Percentiles rank a stretch among this genome's conserved stretches.
Evolutionary conservation across 306 rosid species (phyloP).

Genomic region (Herpetospermum pedunculosum): DNA sequence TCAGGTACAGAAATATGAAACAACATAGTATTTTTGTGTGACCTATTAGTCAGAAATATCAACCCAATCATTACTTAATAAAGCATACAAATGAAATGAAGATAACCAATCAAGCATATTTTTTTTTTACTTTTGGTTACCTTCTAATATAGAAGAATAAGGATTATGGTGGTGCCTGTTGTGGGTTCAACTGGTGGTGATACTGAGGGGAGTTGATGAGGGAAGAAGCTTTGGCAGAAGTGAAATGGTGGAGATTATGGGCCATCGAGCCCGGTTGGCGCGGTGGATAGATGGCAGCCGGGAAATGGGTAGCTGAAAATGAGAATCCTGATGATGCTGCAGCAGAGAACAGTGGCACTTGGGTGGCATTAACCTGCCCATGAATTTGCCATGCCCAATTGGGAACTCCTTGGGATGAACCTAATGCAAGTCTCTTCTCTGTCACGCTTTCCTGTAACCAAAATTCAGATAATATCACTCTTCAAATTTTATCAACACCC

Average conservation of each 20-base stretch:
- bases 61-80: conserved; percentile 1
- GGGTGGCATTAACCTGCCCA: conserved; percentile 45
- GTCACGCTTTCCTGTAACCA: conserved; percentile 68
- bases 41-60: conserved; percentile 5
- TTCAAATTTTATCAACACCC: neutral
- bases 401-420: conserved; percentile 58
- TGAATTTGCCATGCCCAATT: conserved; percentile 68
- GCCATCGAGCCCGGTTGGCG: conserved; percentile 29
- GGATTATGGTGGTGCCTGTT: conserved; percentile 37
- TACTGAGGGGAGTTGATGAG: conserved; percentile 35
- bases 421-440: conserved; percentile 44
- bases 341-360: conserved; percentile 67
- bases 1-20: neutral
- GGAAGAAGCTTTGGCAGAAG: conserved; percentile 27
- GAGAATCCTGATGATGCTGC: conserved; percentile 99
- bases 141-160: neutral
- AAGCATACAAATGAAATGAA: conserved; percentile 7
- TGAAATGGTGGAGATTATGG: conserved; percentile 42
- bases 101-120: conserved; percentile 4
- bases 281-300: conserved; percentile 43
- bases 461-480: conserved; percentile 2
- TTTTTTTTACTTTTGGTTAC: neutral
- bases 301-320: conserved; percentile 50
- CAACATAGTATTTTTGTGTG: conserved; percentile 4
- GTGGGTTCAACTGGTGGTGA: conserved; percentile 34